Conservation (phyloP, 305 asterid species). For the Fraxinus velutina region DNA sequence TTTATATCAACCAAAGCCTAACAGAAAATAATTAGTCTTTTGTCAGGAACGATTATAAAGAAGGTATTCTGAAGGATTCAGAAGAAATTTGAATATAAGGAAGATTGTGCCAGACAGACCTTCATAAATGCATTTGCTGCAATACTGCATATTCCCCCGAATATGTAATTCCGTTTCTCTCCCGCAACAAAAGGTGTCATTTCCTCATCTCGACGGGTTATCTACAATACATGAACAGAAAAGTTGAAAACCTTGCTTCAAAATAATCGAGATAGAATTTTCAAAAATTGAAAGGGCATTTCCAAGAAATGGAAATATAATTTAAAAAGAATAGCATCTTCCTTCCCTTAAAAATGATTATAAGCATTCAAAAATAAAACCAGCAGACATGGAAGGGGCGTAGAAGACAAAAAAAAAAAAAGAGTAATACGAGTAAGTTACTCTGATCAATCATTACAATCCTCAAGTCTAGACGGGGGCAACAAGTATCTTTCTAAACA, state of each 20-base stretch:
- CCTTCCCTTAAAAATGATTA: neutral
- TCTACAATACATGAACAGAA: slow-evolving; percentile 44
- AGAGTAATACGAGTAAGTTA: neutral
- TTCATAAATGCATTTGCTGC: slow-evolving; percentile 78
- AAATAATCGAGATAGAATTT: neutral
- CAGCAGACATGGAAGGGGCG: neutral
- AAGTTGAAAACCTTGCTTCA: slow-evolving; percentile 10
- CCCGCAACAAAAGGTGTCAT: slow-evolving; percentile 83
- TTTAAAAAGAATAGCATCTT: neutral
- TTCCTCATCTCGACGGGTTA: slow-evolving; percentile 97
- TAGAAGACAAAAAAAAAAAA: neutral
- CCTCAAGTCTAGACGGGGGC: neutral
- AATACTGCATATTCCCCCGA: slow-evolving; percentile 86
- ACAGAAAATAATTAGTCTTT: slow-evolving; percentile 15
- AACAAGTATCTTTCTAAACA: neutral
- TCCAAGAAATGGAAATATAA: slow-evolving; percentile 2
- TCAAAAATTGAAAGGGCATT: slow-evolving; percentile 5
- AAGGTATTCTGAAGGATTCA: neutral
- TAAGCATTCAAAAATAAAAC: neutral
- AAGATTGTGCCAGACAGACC: slow-evolving; percentile 42
- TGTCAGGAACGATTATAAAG: slow-evolving; percentile 17
- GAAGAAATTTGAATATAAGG: slow-evolving; percentile 26
- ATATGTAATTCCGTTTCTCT: slow-evolving; percentile 81
- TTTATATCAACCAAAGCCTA: slow-evolving; percentile 93
- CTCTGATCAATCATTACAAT: neutral